Percentiles rank a stretch among this genome's conserved stretches.
Evolutionary conservation across 1,139 yeast genomes (phyloP).

Genomic region (Yueomyces sp.): DNA sequence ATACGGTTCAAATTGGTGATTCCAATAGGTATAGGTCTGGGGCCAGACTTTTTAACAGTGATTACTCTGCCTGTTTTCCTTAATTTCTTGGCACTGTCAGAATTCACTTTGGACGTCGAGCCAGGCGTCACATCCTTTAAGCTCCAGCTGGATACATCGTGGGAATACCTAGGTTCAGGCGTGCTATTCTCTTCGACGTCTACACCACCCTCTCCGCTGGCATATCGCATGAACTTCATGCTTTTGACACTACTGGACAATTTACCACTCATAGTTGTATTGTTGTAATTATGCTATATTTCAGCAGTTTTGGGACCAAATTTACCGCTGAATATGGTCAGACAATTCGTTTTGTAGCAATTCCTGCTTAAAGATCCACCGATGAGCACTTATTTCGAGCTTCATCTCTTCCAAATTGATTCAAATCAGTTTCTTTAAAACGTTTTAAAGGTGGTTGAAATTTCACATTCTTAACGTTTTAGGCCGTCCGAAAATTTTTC

Average conservation of each 20-base stretch:
- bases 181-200: conserved; percentile 2
- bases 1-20: conserved; percentile 1
- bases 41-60: background rate
- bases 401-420: too few relatives aligned
- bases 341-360: too few relatives aligned
- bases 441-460: too few relatives aligned
- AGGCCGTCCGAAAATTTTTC: conserved; percentile 5
- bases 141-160: conserved; percentile 1
- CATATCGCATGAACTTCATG: conserved; percentile 37
- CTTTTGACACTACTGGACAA: conserved; percentile 28
- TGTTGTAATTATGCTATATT: background rate
- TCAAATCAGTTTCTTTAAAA: too few relatives aligned
- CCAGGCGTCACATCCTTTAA: background rate
- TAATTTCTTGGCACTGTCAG: background rate
- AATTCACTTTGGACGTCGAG: too few relatives aligned
- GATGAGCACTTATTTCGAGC: too few relatives aligned
- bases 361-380: too few relatives aligned
- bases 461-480: too few relatives aligned
- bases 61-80: background rate
- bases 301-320: background rate
- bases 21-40: conserved; percentile 2
- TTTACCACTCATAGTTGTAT: conserved; percentile 11
- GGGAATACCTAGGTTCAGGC: background rate
- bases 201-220: conserved; percentile 26
- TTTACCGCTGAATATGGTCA: background rate